These are phyloP conservation scores for Ceriops zippeliana DNA, from an alignment of 345 rosid genomes.

Conservation along the genomic window DNA sequence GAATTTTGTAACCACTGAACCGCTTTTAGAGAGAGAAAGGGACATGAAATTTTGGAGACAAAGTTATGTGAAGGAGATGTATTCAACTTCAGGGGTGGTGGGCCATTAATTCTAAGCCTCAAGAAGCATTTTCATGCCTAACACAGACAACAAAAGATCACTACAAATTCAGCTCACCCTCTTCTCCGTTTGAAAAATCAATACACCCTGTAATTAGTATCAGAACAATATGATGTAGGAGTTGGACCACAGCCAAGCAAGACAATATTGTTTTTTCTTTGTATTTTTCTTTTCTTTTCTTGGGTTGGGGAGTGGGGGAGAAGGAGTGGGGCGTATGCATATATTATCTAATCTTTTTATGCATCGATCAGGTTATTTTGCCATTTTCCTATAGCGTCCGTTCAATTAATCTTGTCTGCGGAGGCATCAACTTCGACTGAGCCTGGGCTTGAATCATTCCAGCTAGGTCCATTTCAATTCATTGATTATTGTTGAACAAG, in stretches of 20 bases:
- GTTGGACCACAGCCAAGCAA: conserved; percentile 3
- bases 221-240: background rate
- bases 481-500: too few species aligned
- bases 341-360: background rate
- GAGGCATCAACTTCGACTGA: too few species aligned
- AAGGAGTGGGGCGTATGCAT: too few species aligned
- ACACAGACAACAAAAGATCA: background rate
- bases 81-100: too few species aligned
- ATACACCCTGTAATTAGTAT: background rate
- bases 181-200: background rate
- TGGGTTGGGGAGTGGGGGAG: too few species aligned
- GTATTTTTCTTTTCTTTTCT: background rate
- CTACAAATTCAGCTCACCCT: background rate
- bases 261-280: background rate
- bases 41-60: background rate
- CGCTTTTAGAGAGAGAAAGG: background rate
- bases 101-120: background rate
- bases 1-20: background rate
- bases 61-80: background rate
- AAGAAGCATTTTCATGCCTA: background rate
- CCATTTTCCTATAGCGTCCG: too few species aligned
- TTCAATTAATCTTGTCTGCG: too few species aligned
- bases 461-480: too few species aligned
- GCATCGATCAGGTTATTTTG: too few species aligned
- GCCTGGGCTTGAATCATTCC: too few species aligned